phyloP scores from a whole-genome alignment of 148 eudicot genomes.

The Rhododendron mucronatum region DNA sequence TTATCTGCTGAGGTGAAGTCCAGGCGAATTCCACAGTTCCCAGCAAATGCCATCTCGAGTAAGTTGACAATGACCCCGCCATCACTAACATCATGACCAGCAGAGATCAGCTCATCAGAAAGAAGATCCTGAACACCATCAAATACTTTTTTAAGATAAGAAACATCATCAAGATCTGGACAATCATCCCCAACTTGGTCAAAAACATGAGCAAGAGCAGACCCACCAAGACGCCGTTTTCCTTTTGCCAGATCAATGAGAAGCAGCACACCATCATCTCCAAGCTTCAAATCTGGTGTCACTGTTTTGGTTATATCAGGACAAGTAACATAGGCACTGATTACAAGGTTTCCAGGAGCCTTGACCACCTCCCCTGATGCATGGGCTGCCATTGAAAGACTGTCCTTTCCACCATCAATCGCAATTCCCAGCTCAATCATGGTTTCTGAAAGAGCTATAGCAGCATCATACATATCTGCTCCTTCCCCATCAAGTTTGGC shows the following conservation, averaged over 20 bases:
- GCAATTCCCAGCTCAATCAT: conserved; percentile 93
- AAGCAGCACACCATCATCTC: conserved; percentile 68
- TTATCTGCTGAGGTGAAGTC: conserved; percentile 47
- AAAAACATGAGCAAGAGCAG: conserved; percentile 91
- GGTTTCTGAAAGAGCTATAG: conserved; percentile 65
- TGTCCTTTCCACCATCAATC: conserved; percentile 92
- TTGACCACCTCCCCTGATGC: conserved; percentile 81
- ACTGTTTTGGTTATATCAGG: conserved; percentile 92
- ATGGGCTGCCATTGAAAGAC: conserved; percentile 92
- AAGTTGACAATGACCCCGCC: conserved; percentile 66
- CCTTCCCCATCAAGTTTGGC: conserved; percentile 96
- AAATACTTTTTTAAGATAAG: conserved; percentile 68
- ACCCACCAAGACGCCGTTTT: conserved; percentile 80
- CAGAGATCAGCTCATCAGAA: conserved; percentile 56
- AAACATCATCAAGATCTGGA: conserved; percentile 85
- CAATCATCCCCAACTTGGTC: conserved; percentile 75
- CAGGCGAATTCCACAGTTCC: conserved; percentile 72
- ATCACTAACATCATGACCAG: conserved; percentile 94
- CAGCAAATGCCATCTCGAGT: conserved; percentile 96
- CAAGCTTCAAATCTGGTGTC: conserved; percentile 92
- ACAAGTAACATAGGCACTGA: conserved; percentile 79
- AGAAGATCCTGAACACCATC: conserved; percentile 67
- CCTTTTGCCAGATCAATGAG: conserved; percentile 84
- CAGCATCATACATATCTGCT: conserved; percentile 93
- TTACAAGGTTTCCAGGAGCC: conserved; percentile 91